Evolutionary conservation across 192 early-diverging fungal species (phyloP).

Genomic region (Chytriomyces confervae): DNA sequence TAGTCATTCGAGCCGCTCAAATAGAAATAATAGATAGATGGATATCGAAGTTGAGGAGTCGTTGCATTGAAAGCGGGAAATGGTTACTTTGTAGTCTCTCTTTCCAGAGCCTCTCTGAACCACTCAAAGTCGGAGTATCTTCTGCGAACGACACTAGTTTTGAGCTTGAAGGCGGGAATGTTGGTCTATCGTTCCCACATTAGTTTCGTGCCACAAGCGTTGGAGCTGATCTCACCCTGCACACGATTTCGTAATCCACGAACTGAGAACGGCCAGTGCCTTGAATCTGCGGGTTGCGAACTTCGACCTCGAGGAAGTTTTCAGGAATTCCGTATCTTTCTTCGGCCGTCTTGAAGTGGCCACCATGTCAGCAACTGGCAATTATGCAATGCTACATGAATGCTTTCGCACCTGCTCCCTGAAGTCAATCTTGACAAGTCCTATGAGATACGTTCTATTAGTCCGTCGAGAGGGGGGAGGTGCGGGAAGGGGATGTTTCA

Average conservation of each 20-base stretch:
- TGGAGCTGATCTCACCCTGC: constrained; percentile 67
- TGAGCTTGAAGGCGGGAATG: constrained; percentile 94
- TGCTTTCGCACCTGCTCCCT: constrained; percentile 45
- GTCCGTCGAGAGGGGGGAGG: background rate
- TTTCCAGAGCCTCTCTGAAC: constrained; percentile 92
- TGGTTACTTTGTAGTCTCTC: constrained; percentile 72
- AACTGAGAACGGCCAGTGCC: constrained; percentile 83
- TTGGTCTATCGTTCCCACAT: constrained; percentile 70
- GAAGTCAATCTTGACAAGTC: constrained; percentile 44
- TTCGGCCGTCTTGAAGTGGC: constrained; percentile 48
- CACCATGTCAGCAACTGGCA: background rate
- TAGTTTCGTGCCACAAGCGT: background rate
- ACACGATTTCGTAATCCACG: constrained; percentile 96
- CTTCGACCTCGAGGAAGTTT: constrained; percentile 96
- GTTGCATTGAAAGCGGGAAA: too few species aligned
- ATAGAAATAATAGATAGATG: too few species aligned
- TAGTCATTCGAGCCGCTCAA: background rate
- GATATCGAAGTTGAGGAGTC: too few species aligned
- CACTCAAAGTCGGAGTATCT: constrained; percentile 99
- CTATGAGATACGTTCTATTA: constrained; percentile 17
- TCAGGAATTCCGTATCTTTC: constrained; percentile 89
- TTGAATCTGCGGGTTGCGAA: constrained; percentile 86
- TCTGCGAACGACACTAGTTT: constrained; percentile 80
- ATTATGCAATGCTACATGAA: background rate
- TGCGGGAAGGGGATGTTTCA: background rate